A percentile compares a stretch with the other conserved stretches of the same genome.
These are phyloP conservation scores for Pogostemon cablin DNA, from an alignment of 257 asterid genomes.

Conservation along the genomic window DNA sequence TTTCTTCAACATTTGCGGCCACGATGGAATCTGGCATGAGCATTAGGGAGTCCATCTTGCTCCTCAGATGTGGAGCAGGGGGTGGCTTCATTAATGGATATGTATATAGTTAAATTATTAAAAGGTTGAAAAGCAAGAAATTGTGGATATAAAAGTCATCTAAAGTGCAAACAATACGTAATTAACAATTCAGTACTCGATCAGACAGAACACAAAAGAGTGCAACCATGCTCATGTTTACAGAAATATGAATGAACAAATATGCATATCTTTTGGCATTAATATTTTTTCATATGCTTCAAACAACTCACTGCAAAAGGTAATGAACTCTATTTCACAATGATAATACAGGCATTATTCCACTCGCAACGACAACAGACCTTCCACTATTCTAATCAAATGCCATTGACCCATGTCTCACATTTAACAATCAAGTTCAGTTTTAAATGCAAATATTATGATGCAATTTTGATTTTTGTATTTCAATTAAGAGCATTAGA, in stretches of 20 bases:
- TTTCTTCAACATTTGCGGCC: constrained; percentile 47
- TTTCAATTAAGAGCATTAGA: too few relatives aligned
- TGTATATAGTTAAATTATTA: constrained; percentile 1
- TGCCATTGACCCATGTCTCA: too few relatives aligned
- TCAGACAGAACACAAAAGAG: neutral
- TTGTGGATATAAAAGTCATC: constrained; percentile 1
- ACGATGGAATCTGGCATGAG: constrained; percentile 65
- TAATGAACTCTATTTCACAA: too few relatives aligned
- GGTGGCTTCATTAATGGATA: constrained; percentile 69
- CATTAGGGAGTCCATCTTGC: constrained; percentile 90
- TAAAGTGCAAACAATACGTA: too few relatives aligned
- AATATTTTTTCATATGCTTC: neutral
- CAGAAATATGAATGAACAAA: neutral
- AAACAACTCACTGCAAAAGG: too few relatives aligned
- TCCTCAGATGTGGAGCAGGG: constrained; percentile 75
- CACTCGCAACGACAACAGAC: too few relatives aligned
- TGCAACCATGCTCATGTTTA: too few relatives aligned
- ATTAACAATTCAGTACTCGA: neutral
- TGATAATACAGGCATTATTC: too few relatives aligned
- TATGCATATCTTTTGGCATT: neutral
- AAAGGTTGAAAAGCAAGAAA: constrained; percentile 23
- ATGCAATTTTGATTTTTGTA: too few relatives aligned
- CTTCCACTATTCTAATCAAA: too few relatives aligned
- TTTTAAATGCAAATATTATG: too few relatives aligned
- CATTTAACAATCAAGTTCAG: too few relatives aligned